Evolutionary conservation across 1,139 yeast genomes (phyloP).

Genomic region (Saccharomyces hybrid): DNA sequence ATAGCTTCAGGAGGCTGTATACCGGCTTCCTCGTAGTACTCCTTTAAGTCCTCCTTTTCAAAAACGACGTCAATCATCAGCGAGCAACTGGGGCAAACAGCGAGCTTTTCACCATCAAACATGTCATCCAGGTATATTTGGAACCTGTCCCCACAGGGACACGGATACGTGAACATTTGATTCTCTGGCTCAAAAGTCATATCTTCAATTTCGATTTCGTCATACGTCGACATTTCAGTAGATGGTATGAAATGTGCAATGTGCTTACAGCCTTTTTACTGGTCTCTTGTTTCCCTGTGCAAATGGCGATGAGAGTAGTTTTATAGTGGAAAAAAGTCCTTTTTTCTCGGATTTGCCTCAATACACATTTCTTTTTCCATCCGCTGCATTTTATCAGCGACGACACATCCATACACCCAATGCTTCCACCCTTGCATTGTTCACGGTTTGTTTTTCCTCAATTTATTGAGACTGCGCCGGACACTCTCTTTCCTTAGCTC

Average conservation of each 20-base stretch:
- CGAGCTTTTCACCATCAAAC: constrained; percentile 85
- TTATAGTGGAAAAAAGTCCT: not conserved
- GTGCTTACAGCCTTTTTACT: not conserved
- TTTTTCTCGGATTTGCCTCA: not conserved
- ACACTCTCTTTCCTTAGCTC: not conserved
- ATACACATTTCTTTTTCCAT: not conserved
- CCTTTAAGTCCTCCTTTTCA: constrained; percentile 49
- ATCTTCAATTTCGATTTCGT: constrained; percentile 94
- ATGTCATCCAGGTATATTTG: constrained; percentile 82
- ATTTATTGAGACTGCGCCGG: not conserved
- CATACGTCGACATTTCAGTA: constrained; percentile 52
- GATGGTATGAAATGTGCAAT: not conserved
- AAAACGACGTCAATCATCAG: constrained; percentile 86
- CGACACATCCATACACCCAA: not conserved
- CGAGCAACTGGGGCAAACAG: constrained; percentile 95
- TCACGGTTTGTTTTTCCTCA: not conserved
- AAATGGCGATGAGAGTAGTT: not conserved
- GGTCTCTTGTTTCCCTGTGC: no score
- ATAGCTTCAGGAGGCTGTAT: constrained; percentile 24
- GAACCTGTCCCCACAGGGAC: constrained; percentile 96
- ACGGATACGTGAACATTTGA: constrained; percentile 84
- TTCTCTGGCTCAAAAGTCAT: constrained; percentile 80
- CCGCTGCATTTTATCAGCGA: not conserved
- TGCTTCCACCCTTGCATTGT: not conserved
- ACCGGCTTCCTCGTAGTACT: constrained; percentile 36